Evolutionary conservation across 176 grass and related monocot genomes (phyloP).

Genomic region (Oryza nivara): DNA sequence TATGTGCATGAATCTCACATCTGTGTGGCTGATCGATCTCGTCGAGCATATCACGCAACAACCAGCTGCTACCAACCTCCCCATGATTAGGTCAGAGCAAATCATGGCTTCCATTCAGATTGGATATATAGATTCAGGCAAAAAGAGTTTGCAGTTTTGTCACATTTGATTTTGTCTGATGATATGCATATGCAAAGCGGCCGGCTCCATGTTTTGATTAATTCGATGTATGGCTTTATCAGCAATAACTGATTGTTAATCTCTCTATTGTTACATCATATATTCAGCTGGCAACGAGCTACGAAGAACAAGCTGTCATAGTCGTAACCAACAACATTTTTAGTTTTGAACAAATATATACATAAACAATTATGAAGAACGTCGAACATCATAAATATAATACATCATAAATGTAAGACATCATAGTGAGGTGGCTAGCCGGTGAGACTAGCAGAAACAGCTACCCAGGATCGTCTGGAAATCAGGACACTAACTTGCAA

Average conservation of each 20-base stretch:
- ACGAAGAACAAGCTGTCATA: no score
- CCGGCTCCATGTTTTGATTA: background rate
- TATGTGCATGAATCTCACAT: background rate
- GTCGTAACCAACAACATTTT: no score
- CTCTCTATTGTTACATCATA: background rate
- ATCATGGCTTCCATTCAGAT: background rate
- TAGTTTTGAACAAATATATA: no score
- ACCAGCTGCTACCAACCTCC: background rate
- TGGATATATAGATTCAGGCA: background rate
- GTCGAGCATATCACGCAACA: slow-evolving; percentile 10
- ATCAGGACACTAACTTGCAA: no score
- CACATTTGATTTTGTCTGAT: background rate
- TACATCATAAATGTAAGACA: no score
- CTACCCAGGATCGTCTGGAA: no score
- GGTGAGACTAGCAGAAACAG: no score
- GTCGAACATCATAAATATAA: no score
- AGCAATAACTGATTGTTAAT: background rate
- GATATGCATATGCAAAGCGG: background rate
- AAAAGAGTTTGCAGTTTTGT: slow-evolving; percentile 33
- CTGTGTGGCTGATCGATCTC: background rate
- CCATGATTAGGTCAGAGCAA: slow-evolving; percentile 21
- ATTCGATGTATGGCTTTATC: background rate
- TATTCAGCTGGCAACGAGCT: background rate
- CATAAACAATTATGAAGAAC: no score
- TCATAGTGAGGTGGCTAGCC: no score